These are phyloP conservation scores for Penicillium brevicompactum DNA, from an alignment of 2,329 filamentous ascomycete genomes.

Conservation along the genomic window DNA sequence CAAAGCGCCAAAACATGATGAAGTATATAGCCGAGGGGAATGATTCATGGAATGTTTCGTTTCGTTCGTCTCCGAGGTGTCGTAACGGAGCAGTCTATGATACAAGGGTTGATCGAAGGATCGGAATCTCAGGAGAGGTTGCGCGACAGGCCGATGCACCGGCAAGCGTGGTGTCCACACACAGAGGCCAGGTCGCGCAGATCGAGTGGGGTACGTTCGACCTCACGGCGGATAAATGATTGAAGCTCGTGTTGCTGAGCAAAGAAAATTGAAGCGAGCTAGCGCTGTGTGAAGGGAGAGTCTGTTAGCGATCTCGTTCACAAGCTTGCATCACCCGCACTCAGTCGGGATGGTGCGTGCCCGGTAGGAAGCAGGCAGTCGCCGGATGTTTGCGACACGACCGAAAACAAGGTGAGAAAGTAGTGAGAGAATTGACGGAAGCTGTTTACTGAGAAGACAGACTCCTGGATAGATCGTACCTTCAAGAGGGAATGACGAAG, in stretches of 20 bases:
- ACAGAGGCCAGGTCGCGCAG: conserved; percentile 19
- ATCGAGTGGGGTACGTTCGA: conserved; percentile 10
- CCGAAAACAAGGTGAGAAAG: background rate
- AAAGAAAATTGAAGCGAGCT: conserved; percentile 18
- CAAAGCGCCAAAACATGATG: conserved; percentile 99
- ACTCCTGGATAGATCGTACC: conserved; percentile 26
- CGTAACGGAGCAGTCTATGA: conserved; percentile 31
- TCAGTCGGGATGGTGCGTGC: conserved; percentile 21
- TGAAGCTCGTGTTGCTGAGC: background rate
- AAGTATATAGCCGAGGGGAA: conserved; percentile 38
- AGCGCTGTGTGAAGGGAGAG: conserved; percentile 19
- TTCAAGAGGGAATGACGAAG: conserved; percentile 37
- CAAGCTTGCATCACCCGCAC: conserved; percentile 22
- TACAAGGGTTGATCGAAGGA: conserved; percentile 22
- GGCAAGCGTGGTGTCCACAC: conserved; percentile 20
- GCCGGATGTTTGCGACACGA: conserved; percentile 8
- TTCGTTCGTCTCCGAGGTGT: conserved; percentile 28
- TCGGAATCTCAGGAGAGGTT: conserved; percentile 15
- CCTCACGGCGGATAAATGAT: conserved; percentile 2
- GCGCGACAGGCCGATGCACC: conserved; percentile 23
- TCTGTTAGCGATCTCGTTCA: conserved; percentile 18
- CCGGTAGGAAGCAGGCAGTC: conserved; percentile 12
- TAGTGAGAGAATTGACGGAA: background rate
- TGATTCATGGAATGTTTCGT: conserved; percentile 39
- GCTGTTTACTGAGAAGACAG: background rate